Evolutionary conservation across 1,139 yeast genomes (phyloP).

Genomic region (Candida neerlandica): DNA sequence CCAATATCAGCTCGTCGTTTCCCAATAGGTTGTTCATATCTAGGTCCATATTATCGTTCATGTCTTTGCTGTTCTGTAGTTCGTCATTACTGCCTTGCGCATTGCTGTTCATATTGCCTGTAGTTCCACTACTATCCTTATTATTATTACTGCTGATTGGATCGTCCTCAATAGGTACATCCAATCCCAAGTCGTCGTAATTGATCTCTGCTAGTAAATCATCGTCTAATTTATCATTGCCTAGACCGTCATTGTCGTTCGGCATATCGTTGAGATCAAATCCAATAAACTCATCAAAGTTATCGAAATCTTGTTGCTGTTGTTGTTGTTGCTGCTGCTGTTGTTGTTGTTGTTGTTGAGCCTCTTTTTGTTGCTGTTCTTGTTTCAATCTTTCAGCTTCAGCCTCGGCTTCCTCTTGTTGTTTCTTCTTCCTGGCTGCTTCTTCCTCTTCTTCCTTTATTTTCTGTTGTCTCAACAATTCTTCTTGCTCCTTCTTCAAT

Average conservation of each 20-base stretch:
- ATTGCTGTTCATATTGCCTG: conserved; percentile 13
- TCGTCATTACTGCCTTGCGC: background rate
- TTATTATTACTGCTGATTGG: conserved; percentile 15
- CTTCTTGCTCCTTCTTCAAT: conserved; percentile 22
- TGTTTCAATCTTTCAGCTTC: conserved; percentile 10
- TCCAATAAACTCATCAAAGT: conserved; percentile 17
- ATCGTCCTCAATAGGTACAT: conserved; percentile 15
- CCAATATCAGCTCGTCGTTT: conserved; percentile 46
- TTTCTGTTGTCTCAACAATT: conserved; percentile 9
- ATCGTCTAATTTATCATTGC: conserved; percentile 23
- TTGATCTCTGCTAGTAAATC: conserved; percentile 42
- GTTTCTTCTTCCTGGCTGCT: conserved; percentile 16
- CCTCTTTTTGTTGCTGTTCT: conserved; percentile 8
- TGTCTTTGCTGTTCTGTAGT: conserved; percentile 1
- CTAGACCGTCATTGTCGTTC: conserved; percentile 9
- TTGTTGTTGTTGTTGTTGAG: conserved; percentile 11
- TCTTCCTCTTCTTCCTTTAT: conserved; percentile 13
- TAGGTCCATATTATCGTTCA: conserved; percentile 29
- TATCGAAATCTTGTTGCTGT: conserved; percentile 13
- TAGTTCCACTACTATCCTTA: conserved; percentile 7
- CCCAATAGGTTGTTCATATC: conserved; percentile 47
- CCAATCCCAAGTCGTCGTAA: conserved; percentile 22
- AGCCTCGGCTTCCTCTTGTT: conserved; percentile 15
- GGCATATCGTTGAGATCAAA: conserved; percentile 23
- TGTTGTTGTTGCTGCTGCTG: conserved; percentile 11